Percentiles rank a stretch among this genome's conserved stretches.
phyloP scores from a whole-genome alignment of 2,329 filamentous ascomycete species.

The Daldinia sp. region DNA sequence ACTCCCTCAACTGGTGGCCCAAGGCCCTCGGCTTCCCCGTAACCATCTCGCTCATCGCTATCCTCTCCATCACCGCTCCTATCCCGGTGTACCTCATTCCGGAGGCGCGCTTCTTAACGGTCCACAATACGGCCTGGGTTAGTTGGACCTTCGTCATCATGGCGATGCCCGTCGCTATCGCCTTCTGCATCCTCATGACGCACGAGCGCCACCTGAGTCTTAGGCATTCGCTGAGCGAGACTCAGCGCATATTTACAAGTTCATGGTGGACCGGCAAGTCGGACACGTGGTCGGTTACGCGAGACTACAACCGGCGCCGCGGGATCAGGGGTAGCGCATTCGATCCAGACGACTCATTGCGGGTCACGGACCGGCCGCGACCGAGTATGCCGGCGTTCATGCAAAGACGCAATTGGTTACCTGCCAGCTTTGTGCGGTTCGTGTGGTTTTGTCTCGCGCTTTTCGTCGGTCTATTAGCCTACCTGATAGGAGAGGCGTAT shows the following conservation, averaged over 20 bases:
- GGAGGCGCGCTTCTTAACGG: slow-evolving; percentile 64
- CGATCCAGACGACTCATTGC: slow-evolving; percentile 53
- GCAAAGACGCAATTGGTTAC: slow-evolving; percentile 68
- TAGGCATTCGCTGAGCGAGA: slow-evolving; percentile 72
- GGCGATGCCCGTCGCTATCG: slow-evolving; percentile 75
- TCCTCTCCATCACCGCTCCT: slow-evolving; percentile 69
- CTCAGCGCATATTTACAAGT: slow-evolving; percentile 74
- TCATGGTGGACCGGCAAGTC: slow-evolving; percentile 74
- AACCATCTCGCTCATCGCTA: slow-evolving; percentile 72
- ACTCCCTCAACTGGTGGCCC: slow-evolving; percentile 79
- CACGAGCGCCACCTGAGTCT: slow-evolving; percentile 73
- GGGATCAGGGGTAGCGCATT: slow-evolving; percentile 54
- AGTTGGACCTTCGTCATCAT: slow-evolving; percentile 77
- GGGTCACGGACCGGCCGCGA: slow-evolving; percentile 44
- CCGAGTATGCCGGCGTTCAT: slow-evolving; percentile 53
- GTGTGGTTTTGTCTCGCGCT: slow-evolving; percentile 77
- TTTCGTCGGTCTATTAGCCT: slow-evolving; percentile 72
- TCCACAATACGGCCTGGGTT: slow-evolving; percentile 76
- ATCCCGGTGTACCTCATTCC: slow-evolving; percentile 70
- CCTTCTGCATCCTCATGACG: slow-evolving; percentile 72
- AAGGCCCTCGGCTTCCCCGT: slow-evolving; percentile 71
- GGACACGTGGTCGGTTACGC: slow-evolving; percentile 58
- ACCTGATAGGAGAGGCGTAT: slow-evolving; percentile 76
- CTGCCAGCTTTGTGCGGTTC: slow-evolving; percentile 75
- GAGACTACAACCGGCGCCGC: slow-evolving; percentile 57